Evolutionary conservation across 208 protist genomes (phyloP).

Genomic region (Naegleria lovaniensis): DNA sequence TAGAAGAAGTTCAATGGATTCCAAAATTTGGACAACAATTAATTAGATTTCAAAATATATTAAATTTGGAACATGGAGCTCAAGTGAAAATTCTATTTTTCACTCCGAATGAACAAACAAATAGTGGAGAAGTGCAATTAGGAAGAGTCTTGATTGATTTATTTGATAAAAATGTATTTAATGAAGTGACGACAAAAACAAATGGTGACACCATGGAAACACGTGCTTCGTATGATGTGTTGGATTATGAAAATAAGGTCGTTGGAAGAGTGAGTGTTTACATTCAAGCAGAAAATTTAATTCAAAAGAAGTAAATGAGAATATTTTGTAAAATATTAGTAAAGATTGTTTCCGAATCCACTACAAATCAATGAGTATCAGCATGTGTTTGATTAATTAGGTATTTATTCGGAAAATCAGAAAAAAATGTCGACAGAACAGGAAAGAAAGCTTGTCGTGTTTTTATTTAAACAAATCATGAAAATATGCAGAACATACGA

Average conservation of each 20-base stretch:
- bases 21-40: not conserved
- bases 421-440: not conserved
- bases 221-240: not conserved
- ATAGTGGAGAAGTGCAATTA: not conserved
- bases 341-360: no score
- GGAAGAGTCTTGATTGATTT: conserved; percentile 1
- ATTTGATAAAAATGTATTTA: not conserved
- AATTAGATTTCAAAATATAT: not conserved
- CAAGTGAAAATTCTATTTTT: not conserved
- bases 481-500: not conserved
- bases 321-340: not conserved
- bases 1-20: not conserved
- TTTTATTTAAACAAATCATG: not conserved
- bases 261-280: not conserved
- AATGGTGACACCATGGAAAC: not conserved
- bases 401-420: no score
- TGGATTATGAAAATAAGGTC: not conserved
- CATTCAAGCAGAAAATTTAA: not conserved
- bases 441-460: not conserved
- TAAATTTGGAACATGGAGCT: not conserved
- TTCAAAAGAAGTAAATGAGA: not conserved
- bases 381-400: no score
- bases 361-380: no score
- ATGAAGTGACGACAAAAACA: not conserved
- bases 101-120: not conserved